A percentile compares a stretch with the other conserved stretches of the same genome.
Conservation (phyloP, 495 filamentous ascomycete genomes). For the Peziza echinospora region DNA sequence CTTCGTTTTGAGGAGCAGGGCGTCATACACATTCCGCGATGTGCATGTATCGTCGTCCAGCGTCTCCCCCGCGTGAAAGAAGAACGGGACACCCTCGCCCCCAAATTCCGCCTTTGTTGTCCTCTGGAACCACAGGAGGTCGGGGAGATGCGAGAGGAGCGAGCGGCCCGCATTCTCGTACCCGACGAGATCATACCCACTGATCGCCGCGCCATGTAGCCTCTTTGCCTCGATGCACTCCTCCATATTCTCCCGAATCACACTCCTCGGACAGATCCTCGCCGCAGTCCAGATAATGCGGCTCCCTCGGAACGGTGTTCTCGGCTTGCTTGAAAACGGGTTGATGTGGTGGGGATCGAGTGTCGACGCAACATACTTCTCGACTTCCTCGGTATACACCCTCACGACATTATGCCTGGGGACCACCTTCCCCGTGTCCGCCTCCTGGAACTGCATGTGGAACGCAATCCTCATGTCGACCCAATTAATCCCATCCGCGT, state of each 20-base stretch:
- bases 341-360: too few species aligned
- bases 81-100: slow-evolving; percentile 77
- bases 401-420: slow-evolving; percentile 37
- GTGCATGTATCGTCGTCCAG: slow-evolving; percentile 53
- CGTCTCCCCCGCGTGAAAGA: slow-evolving; percentile 80
- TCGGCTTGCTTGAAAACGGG: too few species aligned
- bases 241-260: background rate
- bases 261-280: slow-evolving; percentile 25
- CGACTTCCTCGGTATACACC: slow-evolving; percentile 58
- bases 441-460: slow-evolving; percentile 11
- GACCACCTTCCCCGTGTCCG: slow-evolving; percentile 7
- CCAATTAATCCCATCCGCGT: slow-evolving; percentile 61
- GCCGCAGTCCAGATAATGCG: slow-evolving; percentile 73
- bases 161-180: slow-evolving; percentile 61
- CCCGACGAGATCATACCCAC: slow-evolving; percentile 74
- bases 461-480: slow-evolving; percentile 35
- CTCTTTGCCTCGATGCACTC: slow-evolving; percentile 30
- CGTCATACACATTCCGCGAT: slow-evolving; percentile 79
- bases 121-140: slow-evolving; percentile 76
- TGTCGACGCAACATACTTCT: slow-evolving; percentile 45
- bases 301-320: slow-evolving; percentile 66
- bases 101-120: too few species aligned
- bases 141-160: slow-evolving; percentile 52
- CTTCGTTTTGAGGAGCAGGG: slow-evolving; percentile 63
- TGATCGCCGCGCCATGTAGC: slow-evolving; percentile 55